These are phyloP conservation scores for Kluyveromyces sp. DNA, from an alignment of 1,139 yeast species.

Conservation along the genomic window DNA sequence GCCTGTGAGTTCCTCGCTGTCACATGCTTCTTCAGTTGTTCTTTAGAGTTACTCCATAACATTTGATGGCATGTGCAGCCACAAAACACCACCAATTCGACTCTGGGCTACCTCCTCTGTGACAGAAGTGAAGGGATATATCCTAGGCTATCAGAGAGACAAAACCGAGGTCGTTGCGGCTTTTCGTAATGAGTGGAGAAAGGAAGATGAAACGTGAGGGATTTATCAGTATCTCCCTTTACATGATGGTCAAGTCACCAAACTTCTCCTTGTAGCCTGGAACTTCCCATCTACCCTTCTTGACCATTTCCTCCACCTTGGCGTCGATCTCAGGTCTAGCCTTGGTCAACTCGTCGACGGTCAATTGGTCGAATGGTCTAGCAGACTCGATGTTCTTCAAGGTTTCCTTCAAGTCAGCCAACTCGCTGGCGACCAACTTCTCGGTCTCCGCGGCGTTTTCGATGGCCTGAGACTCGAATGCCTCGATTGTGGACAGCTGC, in stretches of 20 bases:
- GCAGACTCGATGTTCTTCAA: slow-evolving; percentile 91
- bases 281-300: slow-evolving; percentile 96
- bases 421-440: slow-evolving; percentile 77
- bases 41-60: no score
- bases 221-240: slow-evolving; percentile 24
- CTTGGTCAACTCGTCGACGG: slow-evolving; percentile 87
- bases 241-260: slow-evolving; percentile 94
- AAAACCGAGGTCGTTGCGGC: neutral
- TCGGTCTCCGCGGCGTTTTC: slow-evolving; percentile 95
- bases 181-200: neutral
- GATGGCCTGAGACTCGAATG: slow-evolving; percentile 91
- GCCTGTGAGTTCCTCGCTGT: no score
- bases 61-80: no score
- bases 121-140: neutral
- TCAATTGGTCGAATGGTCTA: slow-evolving; percentile 95
- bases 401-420: slow-evolving; percentile 78
- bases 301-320: slow-evolving; percentile 90
- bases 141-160: neutral
- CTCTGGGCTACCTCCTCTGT: neutral
- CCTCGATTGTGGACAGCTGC: slow-evolving; percentile 85
- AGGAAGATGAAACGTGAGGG: neutral
- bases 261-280: slow-evolving; percentile 98
- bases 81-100: neutral
- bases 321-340: slow-evolving; percentile 98
- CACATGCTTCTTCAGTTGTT: no score